These are phyloP conservation scores for Mycena haematopus DNA, from an alignment of 768 basidiomycete species.

Conservation along the genomic window DNA sequence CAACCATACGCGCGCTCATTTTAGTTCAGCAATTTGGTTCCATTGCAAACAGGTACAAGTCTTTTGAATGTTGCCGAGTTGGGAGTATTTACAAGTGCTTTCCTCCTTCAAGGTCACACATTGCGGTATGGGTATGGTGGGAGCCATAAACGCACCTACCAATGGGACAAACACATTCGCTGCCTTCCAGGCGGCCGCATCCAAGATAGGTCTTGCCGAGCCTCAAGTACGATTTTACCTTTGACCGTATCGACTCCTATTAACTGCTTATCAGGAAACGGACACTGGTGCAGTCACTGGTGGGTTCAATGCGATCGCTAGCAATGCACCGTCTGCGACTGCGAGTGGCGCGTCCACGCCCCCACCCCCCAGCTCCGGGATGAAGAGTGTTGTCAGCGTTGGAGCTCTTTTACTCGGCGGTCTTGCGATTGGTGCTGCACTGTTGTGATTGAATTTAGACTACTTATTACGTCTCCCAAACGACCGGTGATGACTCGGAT, in stretches of 20 bases:
- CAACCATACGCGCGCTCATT: too few species aligned
- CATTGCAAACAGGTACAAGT: constrained; percentile 53
- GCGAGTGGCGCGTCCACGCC: constrained; percentile 25
- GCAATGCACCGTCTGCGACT: constrained; percentile 34
- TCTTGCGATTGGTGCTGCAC: constrained; percentile 25
- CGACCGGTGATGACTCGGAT: background rate
- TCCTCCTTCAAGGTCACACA: constrained; percentile 39
- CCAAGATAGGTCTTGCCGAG: constrained; percentile 43
- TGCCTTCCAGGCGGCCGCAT: constrained; percentile 48
- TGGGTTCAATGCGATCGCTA: constrained; percentile 48
- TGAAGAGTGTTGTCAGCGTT: constrained; percentile 24
- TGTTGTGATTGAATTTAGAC: constrained; percentile 15
- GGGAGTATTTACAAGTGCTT: background rate
- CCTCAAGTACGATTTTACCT: constrained; percentile 38
- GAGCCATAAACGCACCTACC: constrained; percentile 52
- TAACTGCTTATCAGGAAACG: constrained; percentile 34
- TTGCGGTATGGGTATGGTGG: constrained; percentile 46
- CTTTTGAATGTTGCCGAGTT: too few species aligned
- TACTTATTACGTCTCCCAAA: background rate
- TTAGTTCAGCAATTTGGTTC: constrained; percentile 68
- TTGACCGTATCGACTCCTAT: background rate
- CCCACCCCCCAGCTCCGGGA: constrained; percentile 25
- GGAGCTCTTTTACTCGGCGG: constrained; percentile 17
- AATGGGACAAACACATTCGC: constrained; percentile 50
- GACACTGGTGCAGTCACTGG: constrained; percentile 48